Evolutionary conservation across 306 rosid species (phyloP).

Genomic region (Lathyrus tuberosus): DNA sequence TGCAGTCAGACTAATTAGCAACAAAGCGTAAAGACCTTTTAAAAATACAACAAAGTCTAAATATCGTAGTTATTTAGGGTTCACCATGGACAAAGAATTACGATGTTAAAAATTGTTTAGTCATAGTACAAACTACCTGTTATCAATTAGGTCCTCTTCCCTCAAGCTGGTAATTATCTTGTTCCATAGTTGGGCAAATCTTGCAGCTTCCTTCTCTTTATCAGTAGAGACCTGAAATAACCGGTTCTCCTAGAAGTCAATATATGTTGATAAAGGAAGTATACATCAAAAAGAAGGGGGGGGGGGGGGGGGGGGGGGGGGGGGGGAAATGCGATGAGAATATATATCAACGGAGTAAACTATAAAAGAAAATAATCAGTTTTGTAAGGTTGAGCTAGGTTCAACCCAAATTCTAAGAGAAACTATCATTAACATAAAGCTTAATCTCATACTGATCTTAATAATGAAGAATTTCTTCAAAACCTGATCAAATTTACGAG

Average conservation of each 20-base stretch:
- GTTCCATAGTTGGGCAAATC: conserved; percentile 96
- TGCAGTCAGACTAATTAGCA: conserved; percentile 27
- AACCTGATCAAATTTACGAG: conserved; percentile 80
- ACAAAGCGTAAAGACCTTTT: conserved; percentile 4
- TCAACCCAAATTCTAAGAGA: not conserved
- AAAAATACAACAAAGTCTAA: conserved; percentile 24
- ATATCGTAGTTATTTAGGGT: conserved; percentile 2
- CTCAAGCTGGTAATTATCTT: conserved; percentile 84
- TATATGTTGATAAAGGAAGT: conserved; percentile 5
- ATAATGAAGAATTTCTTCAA: conserved; percentile 39
- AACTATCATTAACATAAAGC: not conserved
- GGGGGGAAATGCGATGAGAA: not conserved
- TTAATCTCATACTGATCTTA: conserved; percentile 13
- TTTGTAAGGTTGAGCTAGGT: not conserved
- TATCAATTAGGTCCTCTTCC: conserved; percentile 86
- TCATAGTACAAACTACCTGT: conserved; percentile 62
- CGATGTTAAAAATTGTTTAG: conserved; percentile 24
- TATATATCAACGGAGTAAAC: not conserved
- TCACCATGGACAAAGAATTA: conserved; percentile 30
- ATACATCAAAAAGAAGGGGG: not conserved
- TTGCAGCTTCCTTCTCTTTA: conserved; percentile 75
- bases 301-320: not conserved
- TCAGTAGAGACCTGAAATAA: conserved; percentile 60
- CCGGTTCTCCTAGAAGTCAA: conserved; percentile 14
- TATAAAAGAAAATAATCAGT: not conserved